A percentile compares a stretch with the other conserved stretches of the same genome.
phyloP scores from a whole-genome alignment of 495 filamentous ascomycete genomes.

The Bathelium albidoporum region DNA sequence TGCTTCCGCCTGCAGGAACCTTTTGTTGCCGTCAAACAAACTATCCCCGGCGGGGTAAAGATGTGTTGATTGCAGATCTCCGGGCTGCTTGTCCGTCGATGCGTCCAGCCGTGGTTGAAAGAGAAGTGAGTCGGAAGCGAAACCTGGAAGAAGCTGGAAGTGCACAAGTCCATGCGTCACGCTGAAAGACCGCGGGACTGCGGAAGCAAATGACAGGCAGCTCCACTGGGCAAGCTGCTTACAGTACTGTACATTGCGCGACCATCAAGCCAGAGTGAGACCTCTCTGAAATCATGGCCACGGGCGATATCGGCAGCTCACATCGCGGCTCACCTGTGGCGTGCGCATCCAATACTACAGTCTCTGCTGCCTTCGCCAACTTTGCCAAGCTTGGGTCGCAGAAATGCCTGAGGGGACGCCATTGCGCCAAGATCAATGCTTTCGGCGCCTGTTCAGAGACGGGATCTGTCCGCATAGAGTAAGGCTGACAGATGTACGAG shows the following conservation, averaged over 20 bases:
- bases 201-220: neutral
- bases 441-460: neutral
- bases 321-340: neutral
- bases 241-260: neutral
- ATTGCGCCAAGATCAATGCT: neutral
- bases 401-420: neutral
- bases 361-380: neutral
- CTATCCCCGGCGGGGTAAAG: neutral
- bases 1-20: constrained; percentile 4
- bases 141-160: neutral
- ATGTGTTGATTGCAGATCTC: neutral
- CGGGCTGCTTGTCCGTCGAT: neutral
- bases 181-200: neutral
- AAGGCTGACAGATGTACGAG: neutral
- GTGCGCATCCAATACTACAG: neutral
- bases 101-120: neutral
- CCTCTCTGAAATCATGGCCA: neutral
- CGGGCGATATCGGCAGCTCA: neutral
- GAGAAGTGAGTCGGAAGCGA: neutral
- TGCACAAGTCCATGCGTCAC: no score
- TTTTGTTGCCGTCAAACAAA: neutral
- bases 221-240: neutral
- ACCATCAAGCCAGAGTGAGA: neutral
- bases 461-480: neutral
- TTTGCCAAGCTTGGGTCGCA: neutral